Evolutionary conservation across 176 grass and related monocot genomes (phyloP), one percentile per base, ranked within the genome.

Genomic region (Avena sativa): DNA sequence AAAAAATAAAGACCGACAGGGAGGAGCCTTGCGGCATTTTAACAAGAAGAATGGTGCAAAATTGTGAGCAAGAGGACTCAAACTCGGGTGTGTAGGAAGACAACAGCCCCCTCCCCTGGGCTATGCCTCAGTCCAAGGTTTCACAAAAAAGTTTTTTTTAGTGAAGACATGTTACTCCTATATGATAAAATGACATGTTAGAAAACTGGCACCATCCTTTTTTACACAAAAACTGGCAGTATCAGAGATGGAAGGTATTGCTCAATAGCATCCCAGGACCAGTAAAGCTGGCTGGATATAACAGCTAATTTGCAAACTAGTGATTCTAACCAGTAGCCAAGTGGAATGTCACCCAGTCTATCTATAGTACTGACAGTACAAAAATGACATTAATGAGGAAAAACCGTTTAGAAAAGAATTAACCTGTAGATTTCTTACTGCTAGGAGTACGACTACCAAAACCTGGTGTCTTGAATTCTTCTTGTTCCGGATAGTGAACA

Each of bases 341-440:
- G 5, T 74, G 71, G 43, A 74, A 74, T 73, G 71, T 14, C 71
- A 74, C 23, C 71, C 43, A 74, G 71, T 46, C 71, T 26, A 50
- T 15, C 71, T 74, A 49, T 74, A 74, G 12, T 26, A 74, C 12
- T 74, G 44, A 15, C 71, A 74, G 43, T 20, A 74, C 5, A 74
- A 73, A 73, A 49, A 47, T 7, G 71, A n/a, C 2, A 74, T 25
- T 48, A 49, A 48, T 49, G 21, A 74, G 12, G 12, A 28, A 74
- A 48, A 12, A 74, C n/a, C 4, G 21, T 74, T 50, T 74, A 74
- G 71, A 50, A 26, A 73, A 8, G 5, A 74, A 50, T 52, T 52
- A 75, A 75, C 72, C 72, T 75, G 72, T 10, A 49, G n/a, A 74
- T 74, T 74, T 50, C 72, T 28, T 75, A 75, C 72, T 75, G 47